phyloP scores from a whole-genome alignment of 192 early-diverging fungal genomes.

The Pilaira anomala region DNA sequence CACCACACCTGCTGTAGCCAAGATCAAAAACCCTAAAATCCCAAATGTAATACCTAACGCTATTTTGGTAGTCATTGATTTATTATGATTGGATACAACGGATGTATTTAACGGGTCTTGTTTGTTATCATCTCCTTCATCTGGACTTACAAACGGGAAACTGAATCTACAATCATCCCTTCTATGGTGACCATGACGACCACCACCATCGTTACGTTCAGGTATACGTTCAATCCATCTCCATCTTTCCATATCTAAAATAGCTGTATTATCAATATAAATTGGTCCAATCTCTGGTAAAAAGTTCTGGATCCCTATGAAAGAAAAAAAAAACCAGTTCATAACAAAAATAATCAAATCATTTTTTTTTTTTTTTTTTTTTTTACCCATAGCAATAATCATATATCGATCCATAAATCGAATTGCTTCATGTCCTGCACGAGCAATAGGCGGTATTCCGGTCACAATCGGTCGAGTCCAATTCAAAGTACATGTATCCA shows the following conservation, averaged over 20 bases:
- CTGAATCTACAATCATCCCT: constrained; percentile 14
- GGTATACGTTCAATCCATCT: constrained; percentile 20
- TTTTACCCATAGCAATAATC: constrained; percentile 20
- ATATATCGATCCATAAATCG: constrained; percentile 20
- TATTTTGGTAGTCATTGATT: not conserved
- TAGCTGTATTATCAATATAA: constrained; percentile 16
- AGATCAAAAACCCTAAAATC: constrained; percentile 13
- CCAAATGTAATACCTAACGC: constrained; percentile 22
- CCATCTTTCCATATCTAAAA: constrained; percentile 25
- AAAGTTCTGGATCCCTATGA: constrained; percentile 5
- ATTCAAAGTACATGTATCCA: constrained; percentile 26
- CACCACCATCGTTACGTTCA: not conserved
- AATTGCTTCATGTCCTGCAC: constrained; percentile 30
- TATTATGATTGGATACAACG: constrained; percentile 2
- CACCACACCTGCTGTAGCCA: not conserved
- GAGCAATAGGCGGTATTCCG: constrained; percentile 14
- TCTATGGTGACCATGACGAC: no score
- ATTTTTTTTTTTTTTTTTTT: constrained; percentile 11
- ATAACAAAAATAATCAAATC: not conserved
- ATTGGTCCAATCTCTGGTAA: not conserved
- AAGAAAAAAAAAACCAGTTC: not conserved
- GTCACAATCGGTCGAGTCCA: constrained; percentile 17
- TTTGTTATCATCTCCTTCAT: not conserved
- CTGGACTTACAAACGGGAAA: constrained; percentile 1
- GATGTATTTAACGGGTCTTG: constrained; percentile 9